Evolutionary conservation across 164 flowering plant genomes (phyloP).

Genomic region (Stephania yunnanensis): DNA sequence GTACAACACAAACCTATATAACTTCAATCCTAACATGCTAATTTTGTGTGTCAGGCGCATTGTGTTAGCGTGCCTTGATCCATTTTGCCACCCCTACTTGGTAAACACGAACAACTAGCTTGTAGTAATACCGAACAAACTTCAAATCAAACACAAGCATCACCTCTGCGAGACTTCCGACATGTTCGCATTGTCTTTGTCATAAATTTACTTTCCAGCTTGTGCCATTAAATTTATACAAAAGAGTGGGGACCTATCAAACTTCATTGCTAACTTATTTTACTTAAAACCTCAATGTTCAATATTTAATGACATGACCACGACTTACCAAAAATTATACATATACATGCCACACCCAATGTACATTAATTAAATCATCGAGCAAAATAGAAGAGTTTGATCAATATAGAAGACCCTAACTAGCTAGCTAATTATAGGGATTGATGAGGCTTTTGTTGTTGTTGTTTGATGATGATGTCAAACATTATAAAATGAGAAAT

Average conservation of each 20-base stretch:
- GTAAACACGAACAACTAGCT: background rate
- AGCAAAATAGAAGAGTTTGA: no score
- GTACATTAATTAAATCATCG: background rate
- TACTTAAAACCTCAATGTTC: background rate
- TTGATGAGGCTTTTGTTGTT: background rate
- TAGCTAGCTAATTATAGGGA: no score
- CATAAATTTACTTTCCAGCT: background rate
- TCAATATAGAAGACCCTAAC: no score
- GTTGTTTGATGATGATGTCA: background rate
- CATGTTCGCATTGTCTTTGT: background rate
- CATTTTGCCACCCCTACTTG: background rate
- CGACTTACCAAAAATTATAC: no score
- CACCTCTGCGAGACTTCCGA: background rate
- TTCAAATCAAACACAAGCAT: no score
- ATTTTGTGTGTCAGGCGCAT: no score
- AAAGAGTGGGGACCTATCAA: background rate
- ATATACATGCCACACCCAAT: no score
- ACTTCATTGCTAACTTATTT: background rate
- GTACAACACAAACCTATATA: no score
- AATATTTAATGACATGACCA: background rate
- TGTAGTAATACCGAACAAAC: background rate
- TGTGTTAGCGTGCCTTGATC: no score
- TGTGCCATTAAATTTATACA: background rate
- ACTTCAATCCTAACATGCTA: no score
- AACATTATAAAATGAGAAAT: no score